A percentile compares a stretch with the other conserved stretches of the same genome.
Evolutionary conservation across 345 rosid genomes (phyloP).

Genomic region (Rhizophora mangle): DNA sequence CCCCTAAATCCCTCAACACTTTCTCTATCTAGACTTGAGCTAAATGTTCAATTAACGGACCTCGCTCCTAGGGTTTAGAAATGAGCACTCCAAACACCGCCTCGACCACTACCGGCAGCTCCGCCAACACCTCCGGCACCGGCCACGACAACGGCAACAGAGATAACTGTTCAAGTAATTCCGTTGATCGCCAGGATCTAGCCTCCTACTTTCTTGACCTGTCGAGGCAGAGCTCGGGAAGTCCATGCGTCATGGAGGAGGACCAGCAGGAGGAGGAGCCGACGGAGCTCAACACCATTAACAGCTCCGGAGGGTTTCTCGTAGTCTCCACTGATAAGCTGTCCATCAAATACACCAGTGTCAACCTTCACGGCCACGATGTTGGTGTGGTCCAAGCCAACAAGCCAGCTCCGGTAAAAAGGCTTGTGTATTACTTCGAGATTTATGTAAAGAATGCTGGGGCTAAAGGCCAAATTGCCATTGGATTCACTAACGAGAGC

Average conservation of each 20-base stretch:
- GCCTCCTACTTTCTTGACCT: conserved; percentile 51
- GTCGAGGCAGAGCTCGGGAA: conserved; percentile 14
- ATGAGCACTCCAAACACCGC: too few species aligned
- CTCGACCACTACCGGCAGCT: too few species aligned
- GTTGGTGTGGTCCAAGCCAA: conserved; percentile 88
- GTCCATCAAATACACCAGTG: conserved; percentile 63
- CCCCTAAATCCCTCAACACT: too few species aligned
- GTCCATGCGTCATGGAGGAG: conserved; percentile 9
- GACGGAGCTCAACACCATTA: conserved; percentile 81
- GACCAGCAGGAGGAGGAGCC: conserved; percentile 61
- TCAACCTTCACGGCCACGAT: conserved; percentile 69
- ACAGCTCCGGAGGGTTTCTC: conserved; percentile 82
- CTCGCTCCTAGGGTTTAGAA: too few species aligned
- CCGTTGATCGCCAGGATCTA: conserved; percentile 36
- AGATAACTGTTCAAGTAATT: not conserved
- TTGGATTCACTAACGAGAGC: conserved; percentile 74
- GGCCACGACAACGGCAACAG: not conserved
- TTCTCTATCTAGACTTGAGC: too few species aligned
- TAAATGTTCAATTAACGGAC: too few species aligned
- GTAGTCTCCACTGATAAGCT: conserved; percentile 79
- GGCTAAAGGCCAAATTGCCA: conserved; percentile 68
- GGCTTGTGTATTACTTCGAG: conserved; percentile 87
- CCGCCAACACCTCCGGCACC: too few species aligned
- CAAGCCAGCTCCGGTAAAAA: conserved; percentile 72
- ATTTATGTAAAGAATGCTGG: conserved; percentile 78